A percentile compares a stretch with the other conserved stretches of the same genome.
These are phyloP conservation scores for Vanrija humicola DNA, from an alignment of 1,284 basidiomycete species.

Conservation along the genomic window DNA sequence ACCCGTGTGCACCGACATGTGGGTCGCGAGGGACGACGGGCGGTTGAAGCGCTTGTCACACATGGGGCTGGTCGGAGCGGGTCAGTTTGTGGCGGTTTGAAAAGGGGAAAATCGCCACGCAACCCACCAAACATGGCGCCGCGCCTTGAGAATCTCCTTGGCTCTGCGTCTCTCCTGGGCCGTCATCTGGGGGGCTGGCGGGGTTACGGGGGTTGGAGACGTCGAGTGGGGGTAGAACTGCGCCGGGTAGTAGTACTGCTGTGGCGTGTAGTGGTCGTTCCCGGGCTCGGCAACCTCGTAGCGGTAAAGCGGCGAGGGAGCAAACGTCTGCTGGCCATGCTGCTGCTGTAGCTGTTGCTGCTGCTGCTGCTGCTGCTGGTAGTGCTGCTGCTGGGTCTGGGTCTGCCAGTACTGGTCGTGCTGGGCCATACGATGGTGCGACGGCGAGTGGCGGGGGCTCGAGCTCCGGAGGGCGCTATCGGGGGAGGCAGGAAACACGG, in stretches of 20 bases:
- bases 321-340: not conserved
- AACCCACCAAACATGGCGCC: constrained; percentile 27
- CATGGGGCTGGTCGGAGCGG: constrained; percentile 43
- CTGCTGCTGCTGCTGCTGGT: no score
- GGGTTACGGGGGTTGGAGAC: not conserved
- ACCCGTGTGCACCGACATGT: constrained; percentile 65
- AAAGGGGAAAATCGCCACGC: not conserved
- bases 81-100: not conserved
- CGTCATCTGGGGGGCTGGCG: no score
- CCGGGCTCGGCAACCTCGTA: no score
- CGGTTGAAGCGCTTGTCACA: constrained; percentile 61
- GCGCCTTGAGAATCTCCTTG: constrained; percentile 11
- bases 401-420: not conserved
- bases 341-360: not conserved
- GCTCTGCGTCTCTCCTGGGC: no score
- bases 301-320: not conserved
- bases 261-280: not conserved
- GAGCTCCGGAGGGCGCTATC: no score
- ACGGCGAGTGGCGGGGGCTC: no score
- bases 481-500: no score
- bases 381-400: not conserved
- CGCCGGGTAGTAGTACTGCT: not conserved
- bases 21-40: constrained; percentile 61
- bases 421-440: no score
- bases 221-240: constrained; percentile 4